phyloP scores from a whole-genome alignment of 139 green algal species.

The Micractinium sp. region DNA sequence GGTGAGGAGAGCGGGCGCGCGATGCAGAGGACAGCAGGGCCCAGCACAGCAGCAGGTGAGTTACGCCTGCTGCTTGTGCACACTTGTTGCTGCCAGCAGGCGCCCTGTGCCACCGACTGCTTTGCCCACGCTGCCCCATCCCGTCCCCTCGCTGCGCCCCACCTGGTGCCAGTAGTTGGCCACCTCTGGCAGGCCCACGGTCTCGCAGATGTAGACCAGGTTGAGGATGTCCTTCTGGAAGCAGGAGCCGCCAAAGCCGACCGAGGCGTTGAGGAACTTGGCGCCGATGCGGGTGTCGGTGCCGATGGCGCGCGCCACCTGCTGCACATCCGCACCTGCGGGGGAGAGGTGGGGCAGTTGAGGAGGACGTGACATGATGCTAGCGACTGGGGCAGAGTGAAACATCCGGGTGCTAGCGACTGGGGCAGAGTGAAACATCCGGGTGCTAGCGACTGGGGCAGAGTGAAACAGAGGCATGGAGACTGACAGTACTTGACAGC shows the following conservation, averaged over 20 bases:
- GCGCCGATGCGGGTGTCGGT: conserved; percentile 94
- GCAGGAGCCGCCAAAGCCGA: conserved; percentile 99
- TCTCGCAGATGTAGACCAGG: conserved; percentile 97
- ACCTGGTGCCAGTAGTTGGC: conserved; percentile 93
- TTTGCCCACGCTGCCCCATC: neutral
- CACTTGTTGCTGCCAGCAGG: too few species aligned
- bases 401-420: too few species aligned
- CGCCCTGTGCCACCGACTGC: neutral
- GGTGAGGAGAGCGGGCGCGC: too few species aligned
- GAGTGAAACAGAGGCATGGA: neutral
- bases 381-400: too few species aligned
- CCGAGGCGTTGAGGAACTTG: conserved; percentile 98
- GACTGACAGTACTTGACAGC: neutral
- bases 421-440: too few species aligned
- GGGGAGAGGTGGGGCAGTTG: too few species aligned
- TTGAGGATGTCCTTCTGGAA: conserved; percentile 99
- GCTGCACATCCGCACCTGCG: conserved; percentile 86
- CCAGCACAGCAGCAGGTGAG: too few species aligned
- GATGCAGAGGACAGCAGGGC: neutral
- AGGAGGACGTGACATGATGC: too few species aligned
- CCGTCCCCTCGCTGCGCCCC: neutral
- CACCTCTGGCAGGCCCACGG: conserved; percentile 91
- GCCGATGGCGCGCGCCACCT: conserved; percentile 93
- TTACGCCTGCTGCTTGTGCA: too few species aligned
- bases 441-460: too few species aligned